Evolutionary conservation across 768 basidiomycete species (phyloP), one percentile per base, ranked within the genome.

Genomic region (Cystobasidium ongulense): DNA sequence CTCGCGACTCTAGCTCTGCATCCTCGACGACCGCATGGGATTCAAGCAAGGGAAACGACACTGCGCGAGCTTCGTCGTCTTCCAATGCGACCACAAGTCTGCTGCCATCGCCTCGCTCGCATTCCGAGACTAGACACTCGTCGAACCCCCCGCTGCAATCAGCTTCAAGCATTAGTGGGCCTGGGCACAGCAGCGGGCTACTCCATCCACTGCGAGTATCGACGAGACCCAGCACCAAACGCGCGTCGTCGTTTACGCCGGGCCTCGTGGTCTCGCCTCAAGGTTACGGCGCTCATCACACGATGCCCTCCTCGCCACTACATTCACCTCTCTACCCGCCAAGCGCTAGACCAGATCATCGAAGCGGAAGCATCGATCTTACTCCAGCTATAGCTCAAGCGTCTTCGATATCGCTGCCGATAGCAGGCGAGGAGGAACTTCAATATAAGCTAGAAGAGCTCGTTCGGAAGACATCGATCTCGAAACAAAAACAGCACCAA

Each of bases 161-260:
- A 46, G 36, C 27, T 27, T 36, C 27, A 35, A 64, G 4, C 10
- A 36, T 18, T 25, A 38, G 25, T 36, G 33, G 63, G 4, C 17
- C 36, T 4, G 43, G 10, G 4, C 35, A 41, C 23, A 10, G 36
- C 38, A n/a, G 36, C 59, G 25, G 31, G 8, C n/a, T 25, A 8
- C 21, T 46, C 11, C 63, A 39, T 31, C 38, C 10, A 8, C 63
- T 38, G 7, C 31, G 63, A 29, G n/a, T 64, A 13, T 64, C 63
- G 38, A 64, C 63, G 2, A 11, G 63, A 29, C 63, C 63, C 5
- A 64, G 63, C 43, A 64, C 25, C 10, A 64, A 64, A 27, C 25
- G 63, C 4, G 63, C 63, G 3, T 64, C 63, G 4, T 64, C 63
- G 23, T 64, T 31, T 35, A 21, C 38, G 5, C 63, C 63, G 36